Evolutionary conservation across 371 early-diverging fungal species (phyloP), one percentile per base, ranked within the genome.

Genomic region (Lichtheimia hyalospora): DNA sequence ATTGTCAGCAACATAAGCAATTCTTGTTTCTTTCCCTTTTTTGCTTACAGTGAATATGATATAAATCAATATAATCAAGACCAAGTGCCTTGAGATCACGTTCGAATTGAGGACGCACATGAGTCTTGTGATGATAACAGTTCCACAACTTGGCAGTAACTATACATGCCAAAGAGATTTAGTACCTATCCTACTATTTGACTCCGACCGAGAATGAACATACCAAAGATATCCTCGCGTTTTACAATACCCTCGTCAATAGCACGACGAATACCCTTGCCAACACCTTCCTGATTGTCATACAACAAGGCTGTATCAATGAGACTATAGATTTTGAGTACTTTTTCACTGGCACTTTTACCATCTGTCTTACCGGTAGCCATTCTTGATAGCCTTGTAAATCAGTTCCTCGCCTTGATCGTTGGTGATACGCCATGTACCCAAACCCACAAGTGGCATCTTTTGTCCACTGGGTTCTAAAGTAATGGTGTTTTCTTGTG

Each of bases 91-190:
- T 24, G 20, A 88, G 67, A 20, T 82, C 76, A 2, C 58, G 53
- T 21, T 78, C 70, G 51, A 85, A 67, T 1, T 67, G 79, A 21
- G 77, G 63, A 0, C 74, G 69, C 0, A 86, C 84, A 46, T 77
- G 49, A 3, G 73, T 68, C 43, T 80, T 79, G 23, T 54, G 42
- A 52, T 84, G 85, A 49, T 65, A 69, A 25, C 71, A 73, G 58
- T 86, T 88, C 89, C 86, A 87, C 23, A 91, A 71, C 69, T 93
- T 93, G 41, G 87, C 82, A 20, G 89, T 85, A 57, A 90, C 84
- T 80, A 84, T 79, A 25, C 76, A 15, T 8, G 53, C 41, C n/a
- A n/a, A n/a, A n/a, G n/a, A 46, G 10, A 46, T 18, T 18, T n/a
- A 46, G 46, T 21, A 10, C 46, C n/a, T n/a, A 46, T 46, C 46